A percentile compares a stretch with the other conserved stretches of the same genome.
phyloP scores from a whole-genome alignment of 352 stramenopile species.

The Pythium monospermum region DNA sequence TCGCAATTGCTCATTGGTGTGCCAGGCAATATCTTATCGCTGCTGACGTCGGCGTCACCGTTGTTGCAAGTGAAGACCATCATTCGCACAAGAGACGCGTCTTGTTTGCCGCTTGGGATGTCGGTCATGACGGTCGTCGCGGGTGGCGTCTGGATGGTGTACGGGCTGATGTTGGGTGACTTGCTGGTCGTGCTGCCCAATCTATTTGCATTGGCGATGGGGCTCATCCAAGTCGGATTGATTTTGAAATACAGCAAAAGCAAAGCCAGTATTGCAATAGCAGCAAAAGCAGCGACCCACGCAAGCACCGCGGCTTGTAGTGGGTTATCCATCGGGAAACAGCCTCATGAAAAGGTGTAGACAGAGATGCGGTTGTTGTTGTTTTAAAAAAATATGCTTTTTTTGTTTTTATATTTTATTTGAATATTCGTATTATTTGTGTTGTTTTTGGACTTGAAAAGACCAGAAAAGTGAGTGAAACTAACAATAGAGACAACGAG shows the following conservation, averaged over 20 bases:
- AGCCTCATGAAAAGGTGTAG: too few relatives aligned
- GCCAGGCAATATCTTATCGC: constrained; percentile 63
- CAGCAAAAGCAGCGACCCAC: too few relatives aligned
- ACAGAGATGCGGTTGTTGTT: too few relatives aligned
- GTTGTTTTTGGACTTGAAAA: too few relatives aligned
- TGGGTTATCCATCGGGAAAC: too few relatives aligned
- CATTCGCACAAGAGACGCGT: constrained; percentile 54
- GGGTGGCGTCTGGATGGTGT: constrained; percentile 58
- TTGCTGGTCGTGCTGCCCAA: constrained; percentile 67
- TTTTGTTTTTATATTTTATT: too few relatives aligned
- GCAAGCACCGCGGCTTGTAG: too few relatives aligned
- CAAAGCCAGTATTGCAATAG: constrained; percentile 14
- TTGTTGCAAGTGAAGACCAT: constrained; percentile 70
- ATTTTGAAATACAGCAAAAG: constrained; percentile 36
- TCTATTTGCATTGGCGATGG: constrained; percentile 61
- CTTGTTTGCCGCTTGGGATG: constrained; percentile 70
- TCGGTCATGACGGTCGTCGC: constrained; percentile 74
- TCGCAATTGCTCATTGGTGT: constrained; percentile 65
- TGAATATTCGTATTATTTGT: too few relatives aligned
- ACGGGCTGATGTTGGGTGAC: constrained; percentile 63
- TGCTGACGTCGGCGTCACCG: constrained; percentile 64
- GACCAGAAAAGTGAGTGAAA: too few relatives aligned
- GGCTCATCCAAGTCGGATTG: constrained; percentile 63
- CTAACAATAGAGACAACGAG: too few relatives aligned
- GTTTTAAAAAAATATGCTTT: too few relatives aligned